Base-by-base conservation (phyloP, 225 moss, liverwort and hornwort species). In the Antitrichia curtipendula region DNA sequence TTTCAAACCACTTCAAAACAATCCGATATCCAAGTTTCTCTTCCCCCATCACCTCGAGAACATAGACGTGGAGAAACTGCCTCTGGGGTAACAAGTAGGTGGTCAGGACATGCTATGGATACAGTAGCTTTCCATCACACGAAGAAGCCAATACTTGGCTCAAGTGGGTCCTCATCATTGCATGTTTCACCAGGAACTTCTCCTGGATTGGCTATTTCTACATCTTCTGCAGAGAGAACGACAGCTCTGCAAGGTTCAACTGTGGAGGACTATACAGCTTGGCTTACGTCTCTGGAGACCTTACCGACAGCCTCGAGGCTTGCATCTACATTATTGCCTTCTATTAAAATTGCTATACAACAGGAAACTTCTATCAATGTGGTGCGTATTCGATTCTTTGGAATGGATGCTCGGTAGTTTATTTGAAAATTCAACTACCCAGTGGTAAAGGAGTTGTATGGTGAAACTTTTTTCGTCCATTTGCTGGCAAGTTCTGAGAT, bases 301-400 rank as follows among this genome's bases (percentile, higher is more conserved):
- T 80, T 95, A 81, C 92, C 94, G 49, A 96, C 97, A 53, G 95
- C 92, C 65, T 87, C 94, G 71, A 93, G 83, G 86, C 92, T 99
- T 83, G 88, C 93, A 54, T 90, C 88, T 85, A 87, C 93, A 45
- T 89, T 99, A 82, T 94, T 94, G 75, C 97, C 99, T 87, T 92
- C 92, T 65, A 92, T 99, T 74, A 94, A 94, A 82, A 86, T 86
- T 87, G 97, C 99, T 57, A 77, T 97, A 50, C 94, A 99, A 87
- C 94, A 93, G 58, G 99, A 99, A 89, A 93, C 91, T 72, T 94
- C 95, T 62, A 90, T 95, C 68, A 89, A 90, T 87, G 99, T 99
- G 96, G 97, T 98, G 74, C 84, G 96, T 92, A 82, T 68, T 84
- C 76, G 88, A n/a, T 85, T 64, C 78, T 75, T 86, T 77, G 59